A percentile compares a stretch with the other conserved stretches of the same genome.
These are phyloP conservation scores for Quillaja saponaria DNA, from an alignment of 306 rosid genomes.

Conservation along the genomic window DNA sequence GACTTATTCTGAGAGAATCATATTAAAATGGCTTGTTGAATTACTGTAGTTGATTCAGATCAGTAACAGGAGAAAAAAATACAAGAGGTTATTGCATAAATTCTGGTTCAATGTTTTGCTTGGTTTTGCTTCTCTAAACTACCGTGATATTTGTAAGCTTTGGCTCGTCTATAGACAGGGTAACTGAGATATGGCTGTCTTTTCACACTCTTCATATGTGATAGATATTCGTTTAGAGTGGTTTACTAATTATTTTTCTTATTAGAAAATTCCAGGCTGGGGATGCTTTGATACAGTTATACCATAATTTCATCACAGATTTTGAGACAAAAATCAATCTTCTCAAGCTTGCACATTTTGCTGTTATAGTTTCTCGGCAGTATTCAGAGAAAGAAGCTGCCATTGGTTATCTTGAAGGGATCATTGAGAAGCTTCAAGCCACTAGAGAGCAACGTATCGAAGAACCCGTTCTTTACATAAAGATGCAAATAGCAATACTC, in stretches of 20 bases:
- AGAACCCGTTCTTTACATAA: conserved; percentile 88
- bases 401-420: conserved; percentile 77
- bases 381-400: conserved; percentile 97
- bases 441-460: conserved; percentile 90
- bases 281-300: conserved; percentile 90
- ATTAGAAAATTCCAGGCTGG: conserved; percentile 71
- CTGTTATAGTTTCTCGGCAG: conserved; percentile 93
- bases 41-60: too few species aligned
- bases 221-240: neutral
- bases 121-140: too few species aligned
- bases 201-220: neutral
- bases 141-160: too few species aligned
- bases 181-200: too few species aligned
- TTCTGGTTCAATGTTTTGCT: too few species aligned
- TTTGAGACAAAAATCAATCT: conserved; percentile 98
- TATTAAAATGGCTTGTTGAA: too few species aligned
- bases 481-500: conserved; percentile 83
- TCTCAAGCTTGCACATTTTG: conserved; percentile 98
- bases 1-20: too few species aligned
- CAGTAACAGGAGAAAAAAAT: too few species aligned
- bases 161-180: too few species aligned
- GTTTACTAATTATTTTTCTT: conserved; percentile 5
- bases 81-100: too few species aligned
- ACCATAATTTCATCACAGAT: conserved; percentile 96
- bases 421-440: conserved; percentile 85